Conservation (phyloP, 495 filamentous ascomycete genomes). For the Stereocaulon alpinum region DNA sequence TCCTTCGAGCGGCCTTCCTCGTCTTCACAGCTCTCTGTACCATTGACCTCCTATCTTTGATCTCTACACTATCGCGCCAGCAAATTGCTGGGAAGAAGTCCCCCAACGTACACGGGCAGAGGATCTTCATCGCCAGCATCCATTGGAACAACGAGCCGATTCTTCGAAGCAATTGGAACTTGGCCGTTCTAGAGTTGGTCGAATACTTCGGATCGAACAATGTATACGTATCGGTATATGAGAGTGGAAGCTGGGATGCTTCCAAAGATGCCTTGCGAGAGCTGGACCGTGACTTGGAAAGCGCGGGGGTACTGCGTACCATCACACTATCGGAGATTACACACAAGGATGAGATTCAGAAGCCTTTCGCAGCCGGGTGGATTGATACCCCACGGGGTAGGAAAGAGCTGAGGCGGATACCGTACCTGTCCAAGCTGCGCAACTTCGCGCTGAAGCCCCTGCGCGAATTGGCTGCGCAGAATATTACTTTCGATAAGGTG, state of each 20-base stretch:
- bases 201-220: slow-evolving; percentile 51
- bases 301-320: slow-evolving; percentile 40
- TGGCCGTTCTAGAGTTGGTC: slow-evolving; percentile 46
- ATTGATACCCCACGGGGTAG: slow-evolving; percentile 40
- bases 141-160: slow-evolving; percentile 63
- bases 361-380: slow-evolving; percentile 42
- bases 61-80: slow-evolving; percentile 10
- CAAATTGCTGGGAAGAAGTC: background rate
- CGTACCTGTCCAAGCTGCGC: slow-evolving; percentile 53
- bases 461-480: slow-evolving; percentile 33
- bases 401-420: slow-evolving; percentile 54
- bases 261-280: slow-evolving; percentile 54
- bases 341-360: slow-evolving; percentile 42
- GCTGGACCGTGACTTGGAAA: slow-evolving; percentile 45
- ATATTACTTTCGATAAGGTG: slow-evolving; percentile 54
- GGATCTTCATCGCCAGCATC: slow-evolving; percentile 55
- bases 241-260: slow-evolving; percentile 63
- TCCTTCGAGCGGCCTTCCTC: slow-evolving; percentile 17
- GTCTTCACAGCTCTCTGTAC: slow-evolving; percentile 19
- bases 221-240: slow-evolving; percentile 58
- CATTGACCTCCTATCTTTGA: slow-evolving; percentile 19
- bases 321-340: slow-evolving; percentile 45
- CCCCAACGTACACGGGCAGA: slow-evolving; percentile 21
- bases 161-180: slow-evolving; percentile 52
- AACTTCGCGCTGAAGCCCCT: slow-evolving; percentile 46